These are phyloP conservation scores for Taxillus chinensis DNA, from an alignment of 164 flowering plant species.

Conservation along the genomic window DNA sequence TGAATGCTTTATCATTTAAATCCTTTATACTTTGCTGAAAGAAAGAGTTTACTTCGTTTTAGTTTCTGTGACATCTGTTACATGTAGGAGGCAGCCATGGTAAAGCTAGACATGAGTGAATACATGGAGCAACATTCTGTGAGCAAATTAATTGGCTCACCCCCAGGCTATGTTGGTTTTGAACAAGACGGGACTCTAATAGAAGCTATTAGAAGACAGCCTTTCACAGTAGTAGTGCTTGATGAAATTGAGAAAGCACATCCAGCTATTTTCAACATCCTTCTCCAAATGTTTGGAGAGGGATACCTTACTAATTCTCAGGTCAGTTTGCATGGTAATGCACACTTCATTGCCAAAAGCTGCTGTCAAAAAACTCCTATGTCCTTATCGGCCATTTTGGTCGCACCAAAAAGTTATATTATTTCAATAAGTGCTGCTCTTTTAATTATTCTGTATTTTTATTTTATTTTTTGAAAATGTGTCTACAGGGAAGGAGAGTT, in stretches of 20 bases:
- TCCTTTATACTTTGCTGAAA: too few species aligned
- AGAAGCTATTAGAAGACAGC: constrained; percentile 75
- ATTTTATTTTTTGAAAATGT: background rate
- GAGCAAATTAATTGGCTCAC: constrained; percentile 78
- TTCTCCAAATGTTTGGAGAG: constrained; percentile 85
- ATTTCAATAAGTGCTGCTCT: too few species aligned
- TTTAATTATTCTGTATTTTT: too few species aligned
- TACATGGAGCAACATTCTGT: constrained; percentile 89
- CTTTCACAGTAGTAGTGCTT: constrained; percentile 67
- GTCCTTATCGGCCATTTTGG: constrained; percentile 2
- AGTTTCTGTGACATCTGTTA: background rate
- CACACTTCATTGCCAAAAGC: background rate
- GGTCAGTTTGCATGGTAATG: constrained; percentile 29
- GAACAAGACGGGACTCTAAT: constrained; percentile 81
- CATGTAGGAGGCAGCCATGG: constrained; percentile 65
- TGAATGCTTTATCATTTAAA: too few species aligned
- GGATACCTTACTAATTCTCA: constrained; percentile 89
- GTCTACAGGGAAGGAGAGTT: constrained; percentile 63
- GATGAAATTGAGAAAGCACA: constrained; percentile 96
- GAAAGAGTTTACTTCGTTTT: too few species aligned
- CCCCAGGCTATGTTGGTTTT: constrained; percentile 90
- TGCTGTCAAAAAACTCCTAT: background rate
- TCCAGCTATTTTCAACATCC: constrained; percentile 80
- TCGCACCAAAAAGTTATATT: background rate
- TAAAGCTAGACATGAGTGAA: constrained; percentile 89